A percentile compares a stretch with the other conserved stretches of the same genome.
Conservation (phyloP, 768 basidiomycete genomes). For the Tylopilus balloui region DNA sequence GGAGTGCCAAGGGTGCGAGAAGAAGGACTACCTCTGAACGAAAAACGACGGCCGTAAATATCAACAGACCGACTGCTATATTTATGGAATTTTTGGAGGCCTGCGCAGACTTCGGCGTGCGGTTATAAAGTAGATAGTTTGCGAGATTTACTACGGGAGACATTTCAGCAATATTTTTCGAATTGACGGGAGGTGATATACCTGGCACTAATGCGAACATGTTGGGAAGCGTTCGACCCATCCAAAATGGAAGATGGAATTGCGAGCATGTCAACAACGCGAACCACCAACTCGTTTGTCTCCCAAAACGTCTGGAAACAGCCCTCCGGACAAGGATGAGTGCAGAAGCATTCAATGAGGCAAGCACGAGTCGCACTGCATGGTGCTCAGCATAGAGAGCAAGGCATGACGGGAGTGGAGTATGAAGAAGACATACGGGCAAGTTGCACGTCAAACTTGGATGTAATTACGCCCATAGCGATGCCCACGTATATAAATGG, state of each 20-base stretch:
- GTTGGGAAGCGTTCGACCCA: constrained; percentile 90
- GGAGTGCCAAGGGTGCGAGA: constrained; percentile 56
- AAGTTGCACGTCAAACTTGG: constrained; percentile 69
- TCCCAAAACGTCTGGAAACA: constrained; percentile 61
- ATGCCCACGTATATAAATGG: constrained; percentile 45
- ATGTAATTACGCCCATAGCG: constrained; percentile 39
- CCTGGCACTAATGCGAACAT: constrained; percentile 85
- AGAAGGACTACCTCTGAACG: constrained; percentile 77
- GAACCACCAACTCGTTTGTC: constrained; percentile 52
- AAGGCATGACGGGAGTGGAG: background rate
- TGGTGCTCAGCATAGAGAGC: background rate
- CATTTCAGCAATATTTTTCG: background rate
- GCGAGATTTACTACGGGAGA: constrained; percentile 49
- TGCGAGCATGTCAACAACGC: constrained; percentile 70
- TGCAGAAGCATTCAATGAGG: constrained; percentile 56
- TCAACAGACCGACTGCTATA: constrained; percentile 54
- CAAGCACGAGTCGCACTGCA: constrained; percentile 71
- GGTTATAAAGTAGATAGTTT: constrained; percentile 42
- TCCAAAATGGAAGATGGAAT: constrained; percentile 93
- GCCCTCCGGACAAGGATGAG: constrained; percentile 63
- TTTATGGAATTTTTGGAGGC: constrained; percentile 35
- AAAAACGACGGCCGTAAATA: constrained; percentile 64
- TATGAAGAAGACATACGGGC: constrained; percentile 43
- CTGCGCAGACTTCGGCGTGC: constrained; percentile 35
- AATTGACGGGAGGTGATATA: constrained; percentile 30